Percentiles rank a stretch among this genome's conserved stretches.
Evolutionary conservation across 2,329 filamentous ascomycete genomes (phyloP).

Genomic region (Orbilia ellipsospora): DNA sequence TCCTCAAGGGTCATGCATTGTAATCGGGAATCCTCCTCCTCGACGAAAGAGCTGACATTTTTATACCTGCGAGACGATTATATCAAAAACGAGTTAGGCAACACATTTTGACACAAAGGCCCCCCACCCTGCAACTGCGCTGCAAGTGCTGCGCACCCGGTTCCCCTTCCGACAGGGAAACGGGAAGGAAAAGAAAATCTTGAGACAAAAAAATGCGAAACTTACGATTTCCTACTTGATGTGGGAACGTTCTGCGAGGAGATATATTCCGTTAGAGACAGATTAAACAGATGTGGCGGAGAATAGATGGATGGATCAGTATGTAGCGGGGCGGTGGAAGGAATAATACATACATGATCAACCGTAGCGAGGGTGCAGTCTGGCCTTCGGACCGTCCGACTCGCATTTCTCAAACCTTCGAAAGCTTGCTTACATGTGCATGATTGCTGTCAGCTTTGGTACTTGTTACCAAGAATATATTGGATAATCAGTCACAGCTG

Average conservation of each 20-base stretch:
- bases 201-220: neutral
- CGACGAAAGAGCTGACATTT: constrained; percentile 91
- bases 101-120: constrained; percentile 10
- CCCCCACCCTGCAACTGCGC: too few relatives aligned
- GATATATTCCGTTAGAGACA: neutral
- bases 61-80: constrained; percentile 71
- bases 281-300: neutral
- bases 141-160: too few relatives aligned
- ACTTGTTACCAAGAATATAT: too few relatives aligned
- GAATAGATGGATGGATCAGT: too few relatives aligned
- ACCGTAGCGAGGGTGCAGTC: constrained; percentile 97
- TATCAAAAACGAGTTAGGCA: constrained; percentile 15
- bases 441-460: too few relatives aligned
- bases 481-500: too few relatives aligned
- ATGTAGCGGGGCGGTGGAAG: neutral
- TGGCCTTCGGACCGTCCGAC: constrained; percentile 86
- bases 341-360: constrained; percentile 80
- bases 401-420: constrained; percentile 90
- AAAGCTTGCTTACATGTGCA: constrained; percentile 80
- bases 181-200: neutral
- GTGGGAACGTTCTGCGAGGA: constrained; percentile 85
- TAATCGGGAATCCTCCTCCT: constrained; percentile 90
- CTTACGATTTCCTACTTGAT: constrained; percentile 77
- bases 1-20: constrained; percentile 97
- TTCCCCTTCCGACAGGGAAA: neutral